Percentiles rank a stretch among this genome's conserved stretches.
These are phyloP conservation scores for Phytophthora niederhauseri DNA, from an alignment of 352 stramenopile genomes.

Conservation along the genomic window DNA sequence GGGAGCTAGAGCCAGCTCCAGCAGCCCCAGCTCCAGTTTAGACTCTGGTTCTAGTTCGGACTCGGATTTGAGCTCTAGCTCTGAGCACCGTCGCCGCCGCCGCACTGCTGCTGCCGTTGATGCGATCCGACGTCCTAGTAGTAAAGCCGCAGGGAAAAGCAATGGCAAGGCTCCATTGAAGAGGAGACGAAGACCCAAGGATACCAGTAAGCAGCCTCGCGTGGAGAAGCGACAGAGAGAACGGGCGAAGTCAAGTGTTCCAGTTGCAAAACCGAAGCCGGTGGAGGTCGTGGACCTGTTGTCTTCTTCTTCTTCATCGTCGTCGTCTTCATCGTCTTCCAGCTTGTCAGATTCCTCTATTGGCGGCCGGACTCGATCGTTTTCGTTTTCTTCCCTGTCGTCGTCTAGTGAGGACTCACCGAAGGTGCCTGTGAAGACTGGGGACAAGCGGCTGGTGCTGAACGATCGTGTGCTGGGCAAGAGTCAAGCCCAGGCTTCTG, in stretches of 20 bases:
- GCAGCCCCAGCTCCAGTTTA: constrained; percentile 7
- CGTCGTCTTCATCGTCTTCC: background rate
- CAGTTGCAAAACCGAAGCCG: constrained; percentile 1
- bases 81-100: background rate
- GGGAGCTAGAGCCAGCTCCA: constrained; percentile 7
- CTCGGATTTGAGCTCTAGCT: constrained; percentile 8
- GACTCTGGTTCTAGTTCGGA: constrained; percentile 5
- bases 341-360: constrained; percentile 24
- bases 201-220: background rate
- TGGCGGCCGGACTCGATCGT: background rate
- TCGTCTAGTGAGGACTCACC: constrained; percentile 16
- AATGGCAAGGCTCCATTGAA: background rate
- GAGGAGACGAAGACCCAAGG: background rate
- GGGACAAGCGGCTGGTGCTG: constrained; percentile 20
- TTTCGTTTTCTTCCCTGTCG: constrained; percentile 14
- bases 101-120: background rate
- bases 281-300: constrained; percentile 28
- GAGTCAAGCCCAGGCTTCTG: background rate
- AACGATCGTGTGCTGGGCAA: constrained; percentile 16
- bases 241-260: background rate
- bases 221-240: background rate
- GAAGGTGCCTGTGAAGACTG: background rate
- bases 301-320: constrained; percentile 23
- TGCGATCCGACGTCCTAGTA: background rate
- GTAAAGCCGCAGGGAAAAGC: background rate